Base-by-base conservation (phyloP, 768 basidiomycete genomes). In the Dictyophora rubrovolvata region DNA sequence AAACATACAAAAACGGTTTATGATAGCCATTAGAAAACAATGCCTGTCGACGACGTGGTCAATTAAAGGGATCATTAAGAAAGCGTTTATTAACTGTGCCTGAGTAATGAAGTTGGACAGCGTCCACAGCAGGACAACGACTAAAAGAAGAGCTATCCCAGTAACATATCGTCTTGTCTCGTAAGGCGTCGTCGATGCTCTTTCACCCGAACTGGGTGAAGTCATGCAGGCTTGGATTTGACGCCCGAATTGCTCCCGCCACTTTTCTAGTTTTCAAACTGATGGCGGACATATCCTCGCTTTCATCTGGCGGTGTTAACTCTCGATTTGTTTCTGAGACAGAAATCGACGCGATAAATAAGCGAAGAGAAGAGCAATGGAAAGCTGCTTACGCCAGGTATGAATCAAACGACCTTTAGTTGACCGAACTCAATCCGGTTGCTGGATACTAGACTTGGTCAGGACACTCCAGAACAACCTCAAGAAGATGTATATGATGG, bases 121-220 rank as follows among this genome's bases (percentile, higher is more conserved):
- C 16, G 93, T 95, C 94, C 94, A 97, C 12, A 96, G 78, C 36
- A 89, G 61, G 37, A 92, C 90, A 54, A 94, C 91, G 18, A 83
- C 59, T 1, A 91, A 68, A 20, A 93, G 79, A 48, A 93, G 73
- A 23, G 73, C 72, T 55, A 93, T 83, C 54, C 91, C 91, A 28
- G 81, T 64, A 21, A 71, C 54, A 67, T 82, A 84, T 60, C 22
- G 55, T 23, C 18, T 23, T 21, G 14, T 50, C 21, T n/a, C 36
- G n/a, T 16, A 33, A n/a, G 36, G 49, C 7, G 21, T 49, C 46
- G 17, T 17, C 34, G 34, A n/a, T n/a, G n/a, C n/a, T n/a, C 12
- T 47, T 18, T 20, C 47, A 59, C n/a, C 49, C 34, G n/a, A 16
- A 35, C 16, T n/a, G 18, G 36, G 48, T 14, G 49, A 34, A 42